A percentile compares a stretch with the other conserved stretches of the same genome.
Conservation (phyloP, 2,329 filamentous ascomycete species). For the Diaporthe batatas region DNA sequence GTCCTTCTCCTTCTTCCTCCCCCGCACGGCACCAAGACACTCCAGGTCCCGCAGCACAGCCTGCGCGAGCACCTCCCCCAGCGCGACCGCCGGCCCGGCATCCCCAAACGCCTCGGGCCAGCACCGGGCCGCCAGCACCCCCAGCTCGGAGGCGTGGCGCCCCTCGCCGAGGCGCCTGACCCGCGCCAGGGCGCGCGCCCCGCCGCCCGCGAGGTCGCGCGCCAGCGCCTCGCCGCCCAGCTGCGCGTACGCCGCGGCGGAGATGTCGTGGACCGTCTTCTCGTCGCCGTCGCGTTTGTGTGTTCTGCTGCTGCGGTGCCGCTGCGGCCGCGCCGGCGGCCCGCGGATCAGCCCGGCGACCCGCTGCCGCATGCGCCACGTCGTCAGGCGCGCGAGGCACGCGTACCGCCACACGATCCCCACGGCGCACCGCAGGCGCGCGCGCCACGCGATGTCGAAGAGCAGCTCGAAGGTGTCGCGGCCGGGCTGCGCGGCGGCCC, state of each 20-base stretch:
- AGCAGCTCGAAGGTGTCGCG: slow-evolving; percentile 54
- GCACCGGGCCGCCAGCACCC: slow-evolving; percentile 11
- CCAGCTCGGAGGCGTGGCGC: slow-evolving; percentile 7
- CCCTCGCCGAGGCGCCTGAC: slow-evolving; percentile 1
- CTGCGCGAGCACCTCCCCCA: slow-evolving; percentile 26
- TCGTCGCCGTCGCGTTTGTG: too few relatives aligned
- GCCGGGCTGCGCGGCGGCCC: slow-evolving; percentile 45
- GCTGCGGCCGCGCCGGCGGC: too few relatives aligned
- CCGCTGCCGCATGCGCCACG: slow-evolving; percentile 48
- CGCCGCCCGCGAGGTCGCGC: slow-evolving; percentile 37
- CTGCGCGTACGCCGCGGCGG: background rate
- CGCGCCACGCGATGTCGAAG: slow-evolving; percentile 53
- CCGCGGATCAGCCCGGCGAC: slow-evolving; percentile 39
- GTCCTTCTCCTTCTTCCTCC: background rate
- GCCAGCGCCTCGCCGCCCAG: slow-evolving; percentile 37
- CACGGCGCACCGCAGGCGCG: slow-evolving; percentile 50
- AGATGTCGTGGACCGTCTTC: background rate
- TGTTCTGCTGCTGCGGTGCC: too few relatives aligned
- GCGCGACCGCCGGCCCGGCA: slow-evolving; percentile 17
- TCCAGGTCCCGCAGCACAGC: slow-evolving; percentile 19
- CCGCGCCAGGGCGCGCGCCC: slow-evolving; percentile 8
- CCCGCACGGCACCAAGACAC: background rate
- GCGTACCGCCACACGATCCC: slow-evolving; percentile 53
- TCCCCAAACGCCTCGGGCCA: slow-evolving; percentile 33
- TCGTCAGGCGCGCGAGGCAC: slow-evolving; percentile 46